phyloP scores from a whole-genome alignment of 768 basidiomycete species.

The Termitomyces bulborhizus region DNA sequence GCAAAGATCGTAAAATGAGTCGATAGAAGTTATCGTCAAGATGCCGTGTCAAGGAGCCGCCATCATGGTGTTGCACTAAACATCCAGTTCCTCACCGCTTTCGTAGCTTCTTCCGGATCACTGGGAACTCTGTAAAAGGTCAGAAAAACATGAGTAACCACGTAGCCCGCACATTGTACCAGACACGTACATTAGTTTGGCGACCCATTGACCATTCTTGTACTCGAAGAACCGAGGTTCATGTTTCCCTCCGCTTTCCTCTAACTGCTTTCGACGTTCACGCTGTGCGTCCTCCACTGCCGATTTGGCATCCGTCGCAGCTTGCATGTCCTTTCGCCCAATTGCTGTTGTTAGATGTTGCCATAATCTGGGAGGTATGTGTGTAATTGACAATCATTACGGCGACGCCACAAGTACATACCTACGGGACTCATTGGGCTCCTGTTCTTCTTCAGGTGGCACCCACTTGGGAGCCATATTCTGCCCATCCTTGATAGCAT shows the following conservation, averaged over 20 bases:
- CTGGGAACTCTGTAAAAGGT: conserved; percentile 52
- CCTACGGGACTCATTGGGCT: conserved; percentile 86
- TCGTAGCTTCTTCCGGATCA: conserved; percentile 59
- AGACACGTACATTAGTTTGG: conserved; percentile 64
- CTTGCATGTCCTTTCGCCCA: conserved; percentile 84
- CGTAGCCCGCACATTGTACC: not conserved
- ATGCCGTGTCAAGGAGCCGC: not conserved
- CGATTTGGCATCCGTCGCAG: conserved; percentile 85
- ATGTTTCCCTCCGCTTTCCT: conserved; percentile 65
- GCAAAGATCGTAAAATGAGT: conserved; percentile 1
- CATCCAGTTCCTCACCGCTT: conserved; percentile 75
- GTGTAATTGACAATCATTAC: not conserved
- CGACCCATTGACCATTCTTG: conserved; percentile 73
- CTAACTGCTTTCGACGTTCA: conserved; percentile 66
- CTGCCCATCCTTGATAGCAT: conserved; percentile 71
- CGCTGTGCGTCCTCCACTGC: conserved; percentile 90
- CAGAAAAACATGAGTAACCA: not conserved
- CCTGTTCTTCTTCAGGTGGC: conserved; percentile 81
- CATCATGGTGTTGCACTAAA: conserved; percentile 31
- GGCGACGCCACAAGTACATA: conserved; percentile 17
- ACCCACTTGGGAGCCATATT: conserved; percentile 78
- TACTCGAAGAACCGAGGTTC: conserved; percentile 79
- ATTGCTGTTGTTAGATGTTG: conserved; percentile 80
- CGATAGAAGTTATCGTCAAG: not conserved
- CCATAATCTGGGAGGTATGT: conserved; percentile 58